Evolutionary conservation across 306 rosid genomes (phyloP), one percentile per base, ranked within the genome.

Genomic region (Gynostemma pentaphyllum): DNA sequence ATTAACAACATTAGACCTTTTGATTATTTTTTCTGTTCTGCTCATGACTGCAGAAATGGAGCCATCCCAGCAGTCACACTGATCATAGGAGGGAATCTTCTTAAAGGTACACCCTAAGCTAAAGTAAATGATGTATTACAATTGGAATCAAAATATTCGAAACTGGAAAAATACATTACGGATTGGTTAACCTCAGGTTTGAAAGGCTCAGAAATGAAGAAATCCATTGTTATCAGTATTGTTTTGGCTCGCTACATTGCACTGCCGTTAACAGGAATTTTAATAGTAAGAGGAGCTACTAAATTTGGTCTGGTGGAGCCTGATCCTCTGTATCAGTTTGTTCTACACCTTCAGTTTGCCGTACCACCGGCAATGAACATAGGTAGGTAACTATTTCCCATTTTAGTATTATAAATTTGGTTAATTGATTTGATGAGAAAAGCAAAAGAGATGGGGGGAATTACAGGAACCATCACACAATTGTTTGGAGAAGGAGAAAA

Each of bases 341-440:
- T 90, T 42, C 97, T 87, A 54, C 88, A 87, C 3, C 83, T 90
- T 64, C 95, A 85, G 64, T 90, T 75, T 76, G 81, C 90, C 62
- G 69, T 90, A 53, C 97, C 94, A 0, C 95, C 97, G 11, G 95
- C 97, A 28, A 85, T 90, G 95, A 52, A 24, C 69, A 84, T 82
- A 70, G 95, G 94, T 84, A 78, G 14, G 7, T n/a, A 26, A 3
- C 23, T 11, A 27, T 42, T 39, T 11, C 10, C 36, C 9, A n/a
- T n/a, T n/a, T n/a, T n/a, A n/a, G n/a, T n/a, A n/a, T n/a, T n/a
- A n/a, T n/a, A n/a, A n/a, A n/a, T n/a, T n/a, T n/a, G n/a, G n/a
- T n/a, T n/a, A n/a, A n/a, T n/a, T n/a, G n/a, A n/a, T n/a, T n/a
- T n/a, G n/a, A n/a, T n/a, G n/a, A n/a, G n/a, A n/a, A n/a, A n/a